Evolutionary conservation across 2,329 filamentous ascomycete species (phyloP), one percentile per base, ranked within the genome.

Genomic region (Ceratocystis ficicola): DNA sequence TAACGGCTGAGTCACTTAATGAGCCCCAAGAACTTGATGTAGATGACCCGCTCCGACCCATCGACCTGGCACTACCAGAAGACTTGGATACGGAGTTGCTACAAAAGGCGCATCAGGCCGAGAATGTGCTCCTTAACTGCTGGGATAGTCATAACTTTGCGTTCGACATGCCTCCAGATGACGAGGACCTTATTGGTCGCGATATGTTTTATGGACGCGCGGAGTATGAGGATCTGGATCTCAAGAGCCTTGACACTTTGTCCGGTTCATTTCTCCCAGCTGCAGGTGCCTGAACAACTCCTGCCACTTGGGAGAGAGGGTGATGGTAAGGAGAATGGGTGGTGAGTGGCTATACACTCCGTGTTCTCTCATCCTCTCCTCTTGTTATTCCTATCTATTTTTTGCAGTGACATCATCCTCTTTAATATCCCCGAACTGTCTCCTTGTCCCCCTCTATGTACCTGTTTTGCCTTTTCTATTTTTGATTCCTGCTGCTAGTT

Each of bases 1-100:
- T 55, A 44, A 67, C 66, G 1, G 62, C 66, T 8, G 62, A 67
- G 62, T 67, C 66, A 44, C 44, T 41, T n/a, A 67, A 65, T 28
- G 66, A 67, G 62, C 66, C 62, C 6, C 62, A 60, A 12, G 62
- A 64, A 17, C 63, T 44, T 12, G 60, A 62, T 7, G 44, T 28
- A 6, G 61, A 67, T 5, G 63, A 62, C n/a, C 12, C 22, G 12
- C 12, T 63, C 3, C 57, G 55, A 15, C 30, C 32, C 3, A 55
- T 65, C 25, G 52, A 65, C 8, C 28, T 62, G 28, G 44, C 52
- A 17, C 20, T 62, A 17, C n/a, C 62, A 2, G 62, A 64, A 10
- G 66, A 67, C 8, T 52, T 62, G 62, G 62, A 28, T 36, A 44
- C 57, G 12, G 66, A 64, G 22, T 17, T 66, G 10, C 25, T 66